Evolutionary conservation across 495 filamentous ascomycete species (phyloP).

Genomic region (Annulohypoxylon bovei): DNA sequence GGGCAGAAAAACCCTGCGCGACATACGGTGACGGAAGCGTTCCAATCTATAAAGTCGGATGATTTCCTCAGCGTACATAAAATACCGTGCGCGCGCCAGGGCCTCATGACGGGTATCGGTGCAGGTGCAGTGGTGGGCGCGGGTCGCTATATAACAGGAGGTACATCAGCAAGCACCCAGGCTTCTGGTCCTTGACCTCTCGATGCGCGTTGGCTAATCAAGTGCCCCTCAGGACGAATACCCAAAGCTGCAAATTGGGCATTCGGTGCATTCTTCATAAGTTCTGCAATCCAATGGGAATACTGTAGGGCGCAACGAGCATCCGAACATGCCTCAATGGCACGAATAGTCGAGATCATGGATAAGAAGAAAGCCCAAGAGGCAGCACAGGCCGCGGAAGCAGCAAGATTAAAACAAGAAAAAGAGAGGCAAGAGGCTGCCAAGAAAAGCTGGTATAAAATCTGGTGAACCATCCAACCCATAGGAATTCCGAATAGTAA

Average conservation of each 20-base stretch:
- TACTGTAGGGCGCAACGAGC: slow-evolving; percentile 78
- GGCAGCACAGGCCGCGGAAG: slow-evolving; percentile 60
- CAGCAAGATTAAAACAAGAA: slow-evolving; percentile 61
- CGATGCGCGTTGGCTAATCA: slow-evolving; percentile 18
- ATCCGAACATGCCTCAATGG: slow-evolving; percentile 80
- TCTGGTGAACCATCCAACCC: slow-evolving; percentile 55
- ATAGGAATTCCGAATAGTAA: neutral
- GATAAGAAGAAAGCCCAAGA: slow-evolving; percentile 74
- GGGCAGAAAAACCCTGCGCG: slow-evolving; percentile 58
- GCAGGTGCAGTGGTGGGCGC: slow-evolving; percentile 78
- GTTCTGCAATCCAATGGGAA: slow-evolving; percentile 75
- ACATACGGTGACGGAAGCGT: slow-evolving; percentile 67
- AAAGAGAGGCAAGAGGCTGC: slow-evolving; percentile 59
- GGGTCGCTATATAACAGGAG: slow-evolving; percentile 75
- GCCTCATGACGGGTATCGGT: slow-evolving; percentile 82
- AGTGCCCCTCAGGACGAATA: slow-evolving; percentile 48
- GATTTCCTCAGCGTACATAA: slow-evolving; percentile 81
- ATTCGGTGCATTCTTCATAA: slow-evolving; percentile 74
- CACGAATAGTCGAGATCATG: slow-evolving; percentile 81
- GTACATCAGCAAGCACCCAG: slow-evolving; percentile 56
- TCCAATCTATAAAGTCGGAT: slow-evolving; percentile 70
- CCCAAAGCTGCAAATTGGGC: slow-evolving; percentile 82
- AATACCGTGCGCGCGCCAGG: slow-evolving; percentile 83
- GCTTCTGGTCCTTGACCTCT: neutral
- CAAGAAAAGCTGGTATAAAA: slow-evolving; percentile 58